A percentile compares a stretch with the other conserved stretches of the same genome.
Evolutionary conservation across 148 eudicot genomes (phyloP).

Genomic region (Amaranthus hypochondriacus): DNA sequence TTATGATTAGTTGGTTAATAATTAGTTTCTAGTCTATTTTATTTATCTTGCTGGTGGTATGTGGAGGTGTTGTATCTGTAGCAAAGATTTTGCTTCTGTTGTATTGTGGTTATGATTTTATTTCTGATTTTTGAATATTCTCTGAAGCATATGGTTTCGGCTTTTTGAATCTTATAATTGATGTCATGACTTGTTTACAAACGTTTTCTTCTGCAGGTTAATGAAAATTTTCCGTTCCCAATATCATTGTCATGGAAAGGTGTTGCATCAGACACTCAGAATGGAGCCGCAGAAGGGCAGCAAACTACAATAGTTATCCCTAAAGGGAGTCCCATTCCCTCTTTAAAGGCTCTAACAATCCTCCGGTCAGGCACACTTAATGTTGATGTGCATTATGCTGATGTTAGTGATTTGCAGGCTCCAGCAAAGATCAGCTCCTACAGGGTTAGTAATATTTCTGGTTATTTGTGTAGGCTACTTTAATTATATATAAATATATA

Average conservation of each 20-base stretch:
- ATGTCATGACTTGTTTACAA: not conserved
- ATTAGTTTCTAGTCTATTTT: no score
- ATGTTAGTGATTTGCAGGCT: conserved; percentile 72
- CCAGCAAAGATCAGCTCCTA: conserved; percentile 79
- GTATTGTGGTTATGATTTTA: not conserved
- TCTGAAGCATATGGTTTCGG: not conserved
- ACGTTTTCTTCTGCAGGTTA: conserved; percentile 46
- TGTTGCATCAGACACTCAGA: conserved; percentile 41
- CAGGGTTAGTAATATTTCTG: conserved; percentile 41
- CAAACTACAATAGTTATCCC: conserved; percentile 74
- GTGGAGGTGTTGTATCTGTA: not conserved
- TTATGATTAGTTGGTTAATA: no score
- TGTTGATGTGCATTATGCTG: conserved; percentile 75
- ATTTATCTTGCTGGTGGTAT: not conserved
- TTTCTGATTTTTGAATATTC: not conserved
- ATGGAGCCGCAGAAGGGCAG: conserved; percentile 54
- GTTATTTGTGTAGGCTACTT: not conserved
- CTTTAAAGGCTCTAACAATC: conserved; percentile 75
- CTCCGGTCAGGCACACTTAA: conserved; percentile 66
- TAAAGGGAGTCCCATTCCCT: conserved; percentile 81
- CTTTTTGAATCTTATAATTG: not conserved
- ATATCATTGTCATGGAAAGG: conserved; percentile 88
- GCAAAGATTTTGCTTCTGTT: not conserved
- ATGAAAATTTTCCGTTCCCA: conserved; percentile 77
- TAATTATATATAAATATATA: no score